Evolutionary conservation across 768 basidiomycete genomes (phyloP).

Genomic region (Lactarius pseudohatsudake): DNA sequence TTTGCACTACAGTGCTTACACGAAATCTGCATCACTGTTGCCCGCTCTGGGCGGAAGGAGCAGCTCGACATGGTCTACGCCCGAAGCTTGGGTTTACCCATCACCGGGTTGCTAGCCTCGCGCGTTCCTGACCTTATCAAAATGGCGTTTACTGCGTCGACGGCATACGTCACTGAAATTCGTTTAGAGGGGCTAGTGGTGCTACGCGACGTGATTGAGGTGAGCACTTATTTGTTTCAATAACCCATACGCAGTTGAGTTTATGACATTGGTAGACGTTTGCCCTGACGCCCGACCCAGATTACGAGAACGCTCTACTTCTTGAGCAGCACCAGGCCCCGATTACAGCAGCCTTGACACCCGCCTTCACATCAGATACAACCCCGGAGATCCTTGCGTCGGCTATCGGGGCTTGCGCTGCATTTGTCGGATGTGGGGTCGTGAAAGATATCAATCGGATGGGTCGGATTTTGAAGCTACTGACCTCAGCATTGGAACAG

Average conservation of each 20-base stretch:
- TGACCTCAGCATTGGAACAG: constrained; percentile 86
- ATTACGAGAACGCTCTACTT: constrained; percentile 84
- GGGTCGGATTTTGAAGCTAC: constrained; percentile 89
- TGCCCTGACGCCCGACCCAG: constrained; percentile 82
- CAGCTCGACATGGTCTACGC: constrained; percentile 82
- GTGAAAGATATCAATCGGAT: constrained; percentile 87
- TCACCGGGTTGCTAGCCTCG: constrained; percentile 69
- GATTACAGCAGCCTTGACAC: constrained; percentile 94
- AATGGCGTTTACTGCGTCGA: constrained; percentile 97
- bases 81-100: constrained; percentile 53
- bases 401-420: constrained; percentile 89
- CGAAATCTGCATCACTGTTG: constrained; percentile 77
- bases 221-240: constrained; percentile 35
- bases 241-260: constrained; percentile 6
- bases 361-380: constrained; percentile 93
- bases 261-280: constrained; percentile 62
- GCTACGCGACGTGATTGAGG: constrained; percentile 89
- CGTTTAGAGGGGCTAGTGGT: constrained; percentile 88
- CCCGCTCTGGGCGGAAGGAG: constrained; percentile 70
- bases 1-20: constrained; percentile 94
- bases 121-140: constrained; percentile 91
- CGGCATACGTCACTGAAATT: constrained; percentile 95
- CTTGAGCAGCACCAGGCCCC: constrained; percentile 98
- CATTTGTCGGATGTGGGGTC: constrained; percentile 93
- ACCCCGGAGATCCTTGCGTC: constrained; percentile 93